These are phyloP conservation scores for Septoria linicola DNA, from an alignment of 2,329 filamentous ascomycete genomes.

Conservation along the genomic window DNA sequence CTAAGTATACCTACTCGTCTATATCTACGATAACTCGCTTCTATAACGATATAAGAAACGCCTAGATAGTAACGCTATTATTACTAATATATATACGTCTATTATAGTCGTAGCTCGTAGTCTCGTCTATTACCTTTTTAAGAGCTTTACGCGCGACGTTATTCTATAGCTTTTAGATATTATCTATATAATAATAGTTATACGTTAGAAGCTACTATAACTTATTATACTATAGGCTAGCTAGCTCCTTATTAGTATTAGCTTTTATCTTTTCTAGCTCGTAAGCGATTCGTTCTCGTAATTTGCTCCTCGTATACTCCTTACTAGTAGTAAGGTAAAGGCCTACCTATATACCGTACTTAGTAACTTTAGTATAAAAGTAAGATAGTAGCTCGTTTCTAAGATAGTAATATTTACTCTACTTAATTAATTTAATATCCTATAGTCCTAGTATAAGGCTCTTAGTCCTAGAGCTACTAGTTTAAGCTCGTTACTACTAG, in stretches of 20 bases:
- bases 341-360: too few relatives aligned
- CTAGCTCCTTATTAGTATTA: not conserved
- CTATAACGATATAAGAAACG: conserved; percentile 4
- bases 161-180: not conserved
- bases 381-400: too few relatives aligned
- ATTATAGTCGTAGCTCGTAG: conserved; percentile 4
- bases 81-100: conserved; percentile 6
- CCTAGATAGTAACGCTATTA: conserved; percentile 2
- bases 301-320: not conserved
- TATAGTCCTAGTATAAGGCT: too few relatives aligned
- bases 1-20: conserved; percentile 1
- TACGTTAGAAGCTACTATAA: not conserved
- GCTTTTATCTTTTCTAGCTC: conserved; percentile 4
- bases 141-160: not conserved
- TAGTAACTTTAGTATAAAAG: too few relatives aligned
- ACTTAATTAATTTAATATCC: too few relatives aligned
- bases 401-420: too few relatives aligned
- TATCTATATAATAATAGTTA: conserved; percentile 5
- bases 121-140: conserved; percentile 4
- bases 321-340: too few relatives aligned
- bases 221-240: not conserved
- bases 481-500: too few relatives aligned
- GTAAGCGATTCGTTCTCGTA: not conserved
- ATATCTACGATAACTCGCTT: conserved; percentile 3
- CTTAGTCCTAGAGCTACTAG: too few relatives aligned